A percentile compares a stretch with the other conserved stretches of the same genome.
These are phyloP conservation scores for Colletotrichum sp. DNA, from an alignment of 2,329 filamentous ascomycete species.

Conservation along the genomic window DNA sequence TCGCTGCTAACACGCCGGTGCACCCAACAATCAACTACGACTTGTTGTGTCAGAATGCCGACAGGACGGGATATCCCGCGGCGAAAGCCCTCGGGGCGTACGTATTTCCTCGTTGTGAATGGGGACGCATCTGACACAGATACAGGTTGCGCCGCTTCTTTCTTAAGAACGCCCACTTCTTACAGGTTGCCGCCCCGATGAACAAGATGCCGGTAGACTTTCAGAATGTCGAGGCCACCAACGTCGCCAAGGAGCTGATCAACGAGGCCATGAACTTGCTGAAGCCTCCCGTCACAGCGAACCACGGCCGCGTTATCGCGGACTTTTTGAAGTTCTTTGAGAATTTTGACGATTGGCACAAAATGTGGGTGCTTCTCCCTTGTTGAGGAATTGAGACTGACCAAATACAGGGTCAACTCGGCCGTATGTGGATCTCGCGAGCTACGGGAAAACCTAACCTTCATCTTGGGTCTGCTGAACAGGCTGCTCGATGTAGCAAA, in stretches of 20 bases:
- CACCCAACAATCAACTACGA: background rate
- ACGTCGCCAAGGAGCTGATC: background rate
- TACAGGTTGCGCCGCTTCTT: slow-evolving; percentile 3
- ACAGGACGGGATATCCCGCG: background rate
- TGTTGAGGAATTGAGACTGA: background rate
- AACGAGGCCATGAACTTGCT: background rate
- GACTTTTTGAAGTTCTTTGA: background rate
- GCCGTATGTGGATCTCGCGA: background rate
- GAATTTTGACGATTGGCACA: background rate
- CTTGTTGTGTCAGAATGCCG: background rate
- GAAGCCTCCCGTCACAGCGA: background rate
- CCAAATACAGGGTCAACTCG: background rate
- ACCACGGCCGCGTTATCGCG: slow-evolving; percentile 1
- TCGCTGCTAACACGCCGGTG: background rate
- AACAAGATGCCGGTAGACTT: background rate
- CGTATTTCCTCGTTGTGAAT: background rate
- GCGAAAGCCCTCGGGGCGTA: background rate
- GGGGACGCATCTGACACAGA: background rate
- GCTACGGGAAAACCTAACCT: background rate
- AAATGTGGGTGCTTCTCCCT: background rate
- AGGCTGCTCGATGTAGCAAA: slow-evolving; percentile 2
- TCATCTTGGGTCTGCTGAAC: slow-evolving; percentile 6
- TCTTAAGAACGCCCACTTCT: background rate
- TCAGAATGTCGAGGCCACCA: background rate
- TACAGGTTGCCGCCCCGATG: background rate